Percentiles rank a stretch among this genome's conserved stretches.
phyloP scores from a whole-genome alignment of 2,329 filamentous ascomycete species.

The Fusarium sp. region DNA sequence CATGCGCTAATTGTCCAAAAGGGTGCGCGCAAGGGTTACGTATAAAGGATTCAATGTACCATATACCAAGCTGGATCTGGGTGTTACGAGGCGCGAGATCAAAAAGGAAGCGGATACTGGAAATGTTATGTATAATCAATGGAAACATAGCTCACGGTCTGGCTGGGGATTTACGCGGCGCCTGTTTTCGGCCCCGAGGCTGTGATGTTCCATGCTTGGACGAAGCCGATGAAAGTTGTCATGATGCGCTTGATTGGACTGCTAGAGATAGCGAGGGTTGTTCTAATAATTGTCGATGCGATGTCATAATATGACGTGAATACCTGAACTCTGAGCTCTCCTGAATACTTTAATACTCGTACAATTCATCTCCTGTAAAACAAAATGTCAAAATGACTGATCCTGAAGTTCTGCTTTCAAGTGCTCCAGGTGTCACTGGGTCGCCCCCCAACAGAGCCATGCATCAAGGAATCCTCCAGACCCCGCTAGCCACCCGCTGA shows the following conservation, averaged over 20 bases:
- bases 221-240: conserved; percentile 35
- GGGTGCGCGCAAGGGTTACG: conserved; percentile 77
- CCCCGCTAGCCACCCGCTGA: too few species aligned
- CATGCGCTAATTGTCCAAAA: conserved; percentile 45
- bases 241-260: conserved; percentile 34
- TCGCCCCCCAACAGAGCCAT: background rate
- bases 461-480: too few species aligned
- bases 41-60: conserved; percentile 58
- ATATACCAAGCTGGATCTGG: conserved; percentile 38
- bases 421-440: background rate
- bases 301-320: background rate
- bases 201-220: conserved; percentile 19
- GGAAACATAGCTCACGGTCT: conserved; percentile 34
- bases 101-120: conserved; percentile 45
- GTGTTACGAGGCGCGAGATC: conserved; percentile 49
- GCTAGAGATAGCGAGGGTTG: conserved; percentile 21
- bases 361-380: background rate
- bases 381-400: background rate
- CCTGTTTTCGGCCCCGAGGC: conserved; percentile 19
- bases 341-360: background rate
- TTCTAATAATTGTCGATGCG: conserved; percentile 9
- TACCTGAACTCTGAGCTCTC: background rate
- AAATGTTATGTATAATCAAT: conserved; percentile 48
- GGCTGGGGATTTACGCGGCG: conserved; percentile 24
- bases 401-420: background rate